Evolutionary conservation across 305 asterid species (phyloP), one percentile per base, ranked within the genome.

Genomic region (Fraxinus floribunda): DNA sequence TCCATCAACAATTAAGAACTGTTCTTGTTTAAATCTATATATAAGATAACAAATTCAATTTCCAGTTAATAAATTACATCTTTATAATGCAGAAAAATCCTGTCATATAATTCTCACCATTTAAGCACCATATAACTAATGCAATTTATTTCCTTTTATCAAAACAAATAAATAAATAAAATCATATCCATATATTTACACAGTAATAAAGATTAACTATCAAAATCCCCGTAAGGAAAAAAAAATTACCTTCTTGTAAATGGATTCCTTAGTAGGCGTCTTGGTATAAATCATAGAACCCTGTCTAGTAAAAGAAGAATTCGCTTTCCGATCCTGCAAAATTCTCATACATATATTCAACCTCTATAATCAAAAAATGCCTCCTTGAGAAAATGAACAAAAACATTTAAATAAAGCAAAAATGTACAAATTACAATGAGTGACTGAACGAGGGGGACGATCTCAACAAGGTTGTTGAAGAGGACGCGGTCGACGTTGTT

Each of bases 361-460:
- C 34, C 11, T 64, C 34, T 24, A 64, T 64, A 64, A 3, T 20
- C 0, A 0, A 60, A 18, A 36, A 38, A 39, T 32, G 22, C 64
- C 36, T 8, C 64, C 1, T 4, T 3, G 29, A 75, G 32, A 64
- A n/a, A 36, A 10, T 44, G 46, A 5, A 36, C 3, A 78, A 38
- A 49, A 11, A 22, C 16, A 76, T n/a, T 55, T 55, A 55, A 55
- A 76, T n/a, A 16, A 75, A 81, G 57, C 52, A 29, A 85, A 46
- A 62, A 86, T 5, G 81, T 20, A 62, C 81, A 68, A 68, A 13
- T 89, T 81, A 95, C 99, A 86, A 95, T 95, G 83, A 96, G 98
- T 3, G 98, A 88, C 89, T 93, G 97, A 64, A 96, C 97, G 66
- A 96, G 98, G 3, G 99, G 99, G 71, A 96, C 92, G 76, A 96